phyloP scores from a whole-genome alignment of 352 stramenopile genomes.

The Phytophthora idaei region DNA sequence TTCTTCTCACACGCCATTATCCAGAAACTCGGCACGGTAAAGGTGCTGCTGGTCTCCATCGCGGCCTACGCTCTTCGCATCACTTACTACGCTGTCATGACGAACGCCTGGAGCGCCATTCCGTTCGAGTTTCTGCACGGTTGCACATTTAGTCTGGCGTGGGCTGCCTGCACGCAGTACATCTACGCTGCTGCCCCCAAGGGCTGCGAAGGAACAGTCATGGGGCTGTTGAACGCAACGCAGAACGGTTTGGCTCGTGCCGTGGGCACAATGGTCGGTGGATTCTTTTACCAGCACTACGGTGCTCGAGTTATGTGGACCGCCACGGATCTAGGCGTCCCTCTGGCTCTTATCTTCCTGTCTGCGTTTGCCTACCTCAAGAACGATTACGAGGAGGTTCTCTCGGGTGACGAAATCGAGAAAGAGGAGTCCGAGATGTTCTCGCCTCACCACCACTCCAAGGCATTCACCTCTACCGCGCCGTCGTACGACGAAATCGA shows the following conservation, averaged over 20 bases:
- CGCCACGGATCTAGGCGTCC: slow-evolving; percentile 55
- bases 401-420: slow-evolving; percentile 30
- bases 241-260: slow-evolving; percentile 62
- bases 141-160: slow-evolving; percentile 58
- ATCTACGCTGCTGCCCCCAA: slow-evolving; percentile 49
- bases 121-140: slow-evolving; percentile 66
- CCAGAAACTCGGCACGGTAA: slow-evolving; percentile 62
- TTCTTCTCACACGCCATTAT: slow-evolving; percentile 77
- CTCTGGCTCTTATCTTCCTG: slow-evolving; percentile 52
- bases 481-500: slow-evolving; percentile 42
- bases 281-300: slow-evolving; percentile 65
- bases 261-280: slow-evolving; percentile 55
- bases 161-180: slow-evolving; percentile 61
- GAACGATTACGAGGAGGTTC: slow-evolving; percentile 30
- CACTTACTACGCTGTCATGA: slow-evolving; percentile 63
- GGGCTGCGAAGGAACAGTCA: slow-evolving; percentile 58
- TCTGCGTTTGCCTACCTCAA: slow-evolving; percentile 56
- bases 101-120: slow-evolving; percentile 62
- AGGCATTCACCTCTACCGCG: slow-evolving; percentile 34
- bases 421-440: slow-evolving; percentile 60
- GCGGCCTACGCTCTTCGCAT: slow-evolving; percentile 54
- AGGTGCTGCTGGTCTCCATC: slow-evolving; percentile 57
- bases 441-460: slow-evolving; percentile 53
- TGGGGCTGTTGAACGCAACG: slow-evolving; percentile 61
- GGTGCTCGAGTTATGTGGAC: slow-evolving; percentile 62